Base-by-base conservation (phyloP, 2,329 filamentous ascomycete genomes). In the Hymenotorrendiella dingleyae region DNA sequence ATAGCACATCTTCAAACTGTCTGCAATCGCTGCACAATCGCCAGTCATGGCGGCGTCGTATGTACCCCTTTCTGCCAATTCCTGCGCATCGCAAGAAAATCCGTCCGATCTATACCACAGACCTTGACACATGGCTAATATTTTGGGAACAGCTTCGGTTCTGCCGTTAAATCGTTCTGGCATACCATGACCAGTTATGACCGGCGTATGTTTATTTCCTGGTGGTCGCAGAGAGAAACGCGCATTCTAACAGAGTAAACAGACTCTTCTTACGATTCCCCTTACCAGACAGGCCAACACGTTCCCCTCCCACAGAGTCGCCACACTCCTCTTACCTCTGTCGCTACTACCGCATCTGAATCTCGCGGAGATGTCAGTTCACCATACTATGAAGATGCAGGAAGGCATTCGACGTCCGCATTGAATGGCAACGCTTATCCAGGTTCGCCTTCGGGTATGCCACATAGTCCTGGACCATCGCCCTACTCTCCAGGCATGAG, bases 191-290 rank as follows among this genome's bases (percentile, higher is more conserved):
- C 79, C 66, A 83, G 78, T 56, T 72, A 83, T 69, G 79, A 83
- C 64, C 69, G 79, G 67, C 79, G 79, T 83, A 68, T 62, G 78
- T 69, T 34, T 39, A 47, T 46, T 24, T 30, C 34, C 37, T 39
- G 38, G n/a, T n/a, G n/a, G n/a, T n/a, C n/a, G n/a, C n/a, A n/a
- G n/a, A n/a, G n/a, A n/a, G n/a, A n/a, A n/a, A n/a, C n/a, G 30
- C 35, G 10, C 34, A 9, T 12, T 39, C 49, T 85, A 76, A 84
- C 46, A 8, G 40, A 39, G 30, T 53, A 52, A 50, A 56, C 48
- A 94, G 93, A 98, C 71, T 94, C 93, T 52, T 84, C 82, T 49
- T 86, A 84, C 72, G 87, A 98, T 68, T 94, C 91, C 46, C 90
- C 93, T 38, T 94, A 94, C 68, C 83, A 90, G 62, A 87, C 86